Conservation (phyloP, 2,329 filamentous ascomycete genomes). For the Lachnellula hyalina region DNA sequence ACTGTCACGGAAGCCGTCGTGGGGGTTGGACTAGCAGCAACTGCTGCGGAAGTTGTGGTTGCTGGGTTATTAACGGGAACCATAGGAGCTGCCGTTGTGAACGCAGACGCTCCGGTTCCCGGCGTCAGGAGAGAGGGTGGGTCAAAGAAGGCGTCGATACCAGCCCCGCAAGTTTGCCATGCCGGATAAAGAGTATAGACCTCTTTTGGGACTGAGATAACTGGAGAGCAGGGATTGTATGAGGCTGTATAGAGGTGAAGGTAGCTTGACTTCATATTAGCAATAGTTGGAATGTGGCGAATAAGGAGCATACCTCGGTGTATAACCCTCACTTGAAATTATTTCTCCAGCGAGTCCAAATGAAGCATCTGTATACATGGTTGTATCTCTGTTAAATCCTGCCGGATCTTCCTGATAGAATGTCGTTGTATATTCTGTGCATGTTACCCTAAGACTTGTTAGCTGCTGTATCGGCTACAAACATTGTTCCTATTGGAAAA, state of each 20-base stretch:
- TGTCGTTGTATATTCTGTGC: not conserved
- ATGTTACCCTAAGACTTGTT: not conserved
- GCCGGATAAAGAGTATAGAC: not conserved
- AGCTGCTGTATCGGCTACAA: too few species aligned
- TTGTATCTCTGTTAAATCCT: too few species aligned
- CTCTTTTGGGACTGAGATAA: not conserved
- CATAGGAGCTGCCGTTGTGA: not conserved
- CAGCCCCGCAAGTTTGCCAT: not conserved
- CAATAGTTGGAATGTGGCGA: not conserved
- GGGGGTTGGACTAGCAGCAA: not conserved
- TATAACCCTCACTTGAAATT: not conserved
- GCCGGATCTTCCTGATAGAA: not conserved
- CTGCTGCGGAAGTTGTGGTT: not conserved
- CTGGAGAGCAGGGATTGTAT: constrained; percentile 1
- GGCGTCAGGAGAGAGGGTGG: not conserved
- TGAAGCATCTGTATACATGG: too few species aligned
- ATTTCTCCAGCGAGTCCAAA: not conserved
- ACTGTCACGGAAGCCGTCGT: not conserved
- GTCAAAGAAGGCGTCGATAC: constrained; percentile 1
- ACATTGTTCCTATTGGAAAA: not conserved
- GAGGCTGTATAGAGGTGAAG: not conserved
- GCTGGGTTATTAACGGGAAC: not conserved
- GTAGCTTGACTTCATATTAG: not conserved
- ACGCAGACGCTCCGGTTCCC: not conserved
- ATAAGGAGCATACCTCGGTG: not conserved